phyloP scores from a whole-genome alignment of 805 yeast species.

The Kurtzmaniella cleridarum region DNA sequence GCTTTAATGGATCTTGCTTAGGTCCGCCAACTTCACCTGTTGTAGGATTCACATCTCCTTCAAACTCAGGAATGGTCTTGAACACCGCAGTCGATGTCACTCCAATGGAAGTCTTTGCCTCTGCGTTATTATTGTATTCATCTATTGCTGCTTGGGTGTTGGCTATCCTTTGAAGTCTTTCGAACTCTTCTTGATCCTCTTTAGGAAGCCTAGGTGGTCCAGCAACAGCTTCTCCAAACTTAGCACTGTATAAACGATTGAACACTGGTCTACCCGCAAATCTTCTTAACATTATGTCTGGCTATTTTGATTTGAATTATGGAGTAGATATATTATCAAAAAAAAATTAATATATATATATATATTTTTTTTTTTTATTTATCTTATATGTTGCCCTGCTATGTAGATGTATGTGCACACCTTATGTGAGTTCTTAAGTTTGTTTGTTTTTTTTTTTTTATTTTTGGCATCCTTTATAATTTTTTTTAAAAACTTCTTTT shows the following conservation, averaged over 20 bases:
- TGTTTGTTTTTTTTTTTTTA: neutral
- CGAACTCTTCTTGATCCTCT: conserved; percentile 89
- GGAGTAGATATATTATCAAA: too few species aligned
- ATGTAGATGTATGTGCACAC: too few species aligned
- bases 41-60: conserved; percentile 86
- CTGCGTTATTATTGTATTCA: conserved; percentile 52
- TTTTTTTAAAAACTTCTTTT: neutral
- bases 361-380: too few species aligned
- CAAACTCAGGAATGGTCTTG: conserved; percentile 88
- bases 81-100: conserved; percentile 25
- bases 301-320: too few species aligned
- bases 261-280: too few species aligned
- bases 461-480: neutral
- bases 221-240: conserved; percentile 1
- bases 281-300: too few species aligned
- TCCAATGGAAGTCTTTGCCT: conserved; percentile 20
- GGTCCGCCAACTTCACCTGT: conserved; percentile 98
- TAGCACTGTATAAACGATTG: neutral
- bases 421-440: too few species aligned
- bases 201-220: conserved; percentile 71
- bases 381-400: too few species aligned
- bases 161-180: conserved; percentile 75
- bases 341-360: too few species aligned
- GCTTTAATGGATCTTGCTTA: conserved; percentile 89
- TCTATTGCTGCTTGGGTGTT: conserved; percentile 73